Evolutionary conservation across 2,329 filamentous ascomycete genomes (phyloP), one percentile per base, ranked within the genome.

Genomic region (Didymella lethalis): DNA sequence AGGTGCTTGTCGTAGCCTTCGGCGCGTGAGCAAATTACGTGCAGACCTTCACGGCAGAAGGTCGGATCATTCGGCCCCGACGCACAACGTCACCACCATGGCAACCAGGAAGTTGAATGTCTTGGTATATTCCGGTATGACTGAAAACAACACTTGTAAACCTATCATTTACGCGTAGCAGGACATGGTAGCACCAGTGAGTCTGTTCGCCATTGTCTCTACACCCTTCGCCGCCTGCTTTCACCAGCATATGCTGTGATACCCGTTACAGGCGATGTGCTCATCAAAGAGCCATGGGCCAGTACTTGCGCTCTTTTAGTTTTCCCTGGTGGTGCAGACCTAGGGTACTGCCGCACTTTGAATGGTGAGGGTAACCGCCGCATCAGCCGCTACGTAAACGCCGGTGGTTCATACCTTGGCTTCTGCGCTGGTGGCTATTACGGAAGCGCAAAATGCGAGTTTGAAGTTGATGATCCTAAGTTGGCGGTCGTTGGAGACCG

Each of bases 371-470:
- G 94, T 1, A 99, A 98, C 76, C 85, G 90, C 34, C 85, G 86
- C 64, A 97, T 99, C 75, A 82, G 84, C 54, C 89, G 94, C 66
- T 99, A 90, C 71, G 92, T 99, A 48, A 90, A 92, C 59, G 84
- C 86, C 29, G 95, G 95, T 28, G 95, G 95, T 16, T 83, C 86
- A 0, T 99, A 95, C 73, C 84, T 99, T 2, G 95, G 95, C 0
- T 89, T 99, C 69, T 99, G 95, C 74, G 95, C 95, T 2, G 95
- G 95, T 5, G 95, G 90, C 11, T 99, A 99, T 79, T 99, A 97
- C 70, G 95, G 90, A 23, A 88, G 85, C 65, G 82, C 84, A 38
- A 84, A 83, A 63, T 97, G 94, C 73, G 95, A 99, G 75, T 99
- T 98, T 64, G 94, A 98, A 78, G 88, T 95, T 12, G 92, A 93